phyloP scores from a whole-genome alignment of 169 alveolate species.

The Nephromyces sp. region DNA sequence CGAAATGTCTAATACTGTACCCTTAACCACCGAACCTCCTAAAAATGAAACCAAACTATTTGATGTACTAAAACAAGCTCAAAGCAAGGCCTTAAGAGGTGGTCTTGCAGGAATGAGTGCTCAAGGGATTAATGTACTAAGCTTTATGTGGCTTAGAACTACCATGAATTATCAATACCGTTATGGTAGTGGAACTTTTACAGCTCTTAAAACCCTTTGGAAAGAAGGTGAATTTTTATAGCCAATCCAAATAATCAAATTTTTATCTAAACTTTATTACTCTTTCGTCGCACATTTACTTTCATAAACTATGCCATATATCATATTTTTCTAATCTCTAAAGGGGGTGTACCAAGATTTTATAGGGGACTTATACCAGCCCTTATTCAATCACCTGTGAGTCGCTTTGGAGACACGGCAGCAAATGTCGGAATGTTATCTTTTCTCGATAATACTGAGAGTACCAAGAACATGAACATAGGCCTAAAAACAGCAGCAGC shows the following conservation, averaged over 20 bases:
- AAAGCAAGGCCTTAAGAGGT: conserved; percentile 38
- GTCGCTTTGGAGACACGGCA: conserved; percentile 74
- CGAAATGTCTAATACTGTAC: too few relatives aligned
- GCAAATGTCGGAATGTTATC: conserved; percentile 55
- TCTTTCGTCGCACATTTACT: background rate
- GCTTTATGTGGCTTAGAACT: conserved; percentile 76
- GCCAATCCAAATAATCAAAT: background rate
- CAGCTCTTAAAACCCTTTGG: conserved; percentile 5
- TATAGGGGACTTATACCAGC: conserved; percentile 68
- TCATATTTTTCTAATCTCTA: background rate
- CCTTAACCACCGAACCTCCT: too few relatives aligned
- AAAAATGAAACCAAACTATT: too few relatives aligned
- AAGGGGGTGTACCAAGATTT: conserved; percentile 64
- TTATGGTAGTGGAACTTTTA: conserved; percentile 20
- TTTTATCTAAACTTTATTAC: too few relatives aligned
- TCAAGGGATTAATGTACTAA: conserved; percentile 60
- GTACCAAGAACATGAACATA: conserved; percentile 45
- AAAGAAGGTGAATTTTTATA: conserved; percentile 8
- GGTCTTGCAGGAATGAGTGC: conserved; percentile 68
- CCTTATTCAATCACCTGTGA: conserved; percentile 63
- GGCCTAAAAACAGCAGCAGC: conserved; percentile 59
- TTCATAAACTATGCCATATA: background rate
- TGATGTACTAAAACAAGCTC: conserved; percentile 3
- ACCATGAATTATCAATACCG: conserved; percentile 74
- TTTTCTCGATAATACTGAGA: conserved; percentile 35